A percentile compares a stretch with the other conserved stretches of the same genome.
These are phyloP conservation scores for Withania somnifera DNA, from an alignment of 305 asterid genomes.

Conservation along the genomic window DNA sequence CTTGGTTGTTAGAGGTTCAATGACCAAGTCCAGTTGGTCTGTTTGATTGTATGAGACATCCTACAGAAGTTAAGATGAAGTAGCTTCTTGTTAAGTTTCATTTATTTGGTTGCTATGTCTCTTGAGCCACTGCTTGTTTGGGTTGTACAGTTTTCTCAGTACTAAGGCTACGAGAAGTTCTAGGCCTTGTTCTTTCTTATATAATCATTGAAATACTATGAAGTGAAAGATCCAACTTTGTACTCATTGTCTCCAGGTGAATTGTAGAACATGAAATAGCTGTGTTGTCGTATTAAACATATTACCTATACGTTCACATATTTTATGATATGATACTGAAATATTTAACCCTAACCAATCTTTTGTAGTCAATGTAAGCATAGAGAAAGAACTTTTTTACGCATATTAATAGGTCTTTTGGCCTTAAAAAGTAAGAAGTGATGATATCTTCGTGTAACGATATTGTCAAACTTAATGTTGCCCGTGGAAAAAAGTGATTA, in stretches of 20 bases:
- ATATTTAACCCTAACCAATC: not conserved
- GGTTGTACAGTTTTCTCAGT: not conserved
- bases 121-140: not conserved
- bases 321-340: not conserved
- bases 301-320: not conserved
- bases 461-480: not conserved
- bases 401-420: not conserved
- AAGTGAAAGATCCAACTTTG: not conserved
- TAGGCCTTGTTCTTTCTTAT: not conserved
- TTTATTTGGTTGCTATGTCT: not conserved
- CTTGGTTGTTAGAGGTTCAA: not conserved
- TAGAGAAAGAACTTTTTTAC: not conserved
- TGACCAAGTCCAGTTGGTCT: not conserved
- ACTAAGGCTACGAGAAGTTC: not conserved
- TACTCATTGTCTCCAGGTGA: not conserved
- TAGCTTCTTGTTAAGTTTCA: not conserved
- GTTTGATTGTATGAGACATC: not conserved
- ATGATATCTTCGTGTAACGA: not conserved
- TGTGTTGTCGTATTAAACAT: not conserved
- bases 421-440: not conserved
- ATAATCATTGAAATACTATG: not conserved
- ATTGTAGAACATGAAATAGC: not conserved
- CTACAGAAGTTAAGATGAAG: not conserved
- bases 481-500: not conserved
- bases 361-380: not conserved